Evolutionary conservation across 83 land plant species (phyloP), one percentile per base, ranked within the genome.

Genomic region (Picea abies): DNA sequence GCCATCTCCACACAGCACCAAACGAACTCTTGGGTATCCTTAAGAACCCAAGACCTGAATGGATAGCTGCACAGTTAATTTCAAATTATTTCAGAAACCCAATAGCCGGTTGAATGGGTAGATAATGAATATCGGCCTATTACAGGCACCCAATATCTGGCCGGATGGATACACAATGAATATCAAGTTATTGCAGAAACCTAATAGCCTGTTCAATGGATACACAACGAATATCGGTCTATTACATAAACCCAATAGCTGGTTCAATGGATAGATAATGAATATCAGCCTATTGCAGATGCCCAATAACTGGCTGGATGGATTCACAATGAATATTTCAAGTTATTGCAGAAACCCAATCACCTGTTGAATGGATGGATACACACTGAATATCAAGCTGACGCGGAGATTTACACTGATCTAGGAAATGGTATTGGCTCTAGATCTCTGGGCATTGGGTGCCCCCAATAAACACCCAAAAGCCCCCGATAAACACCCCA

Each of bases 1-100:
- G 90, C 88, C 90, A 89, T 89, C 52, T 83, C 44, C 35, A 69
- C 44, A 26, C 81, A 60, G 44, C 81, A 69, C 63, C 68, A 85
- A 80, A 81, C 79, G 66, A 77, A 71, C 79, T 72, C 56, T 72
- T 72, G 58, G 56, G 76, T 72, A 4, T 72, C 12, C 11, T 49
- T 56, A 44, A 72, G 25, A 20, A 44, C 76, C 76, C 56, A 72
- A 44, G 56, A 72, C 56, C 56, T 41, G 22, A 23, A 72, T 70
- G 22, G 25, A 72, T 70, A 70, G n/a, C 56, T 20, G 44, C 56
- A n/a, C 56, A 47, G 4, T n/a, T 11, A 72, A 49, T 49, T 49
- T 41, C 58, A 39, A 20, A 8, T 72, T 41, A 39, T 72, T 20
- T 17, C 25, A 72, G 35, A 41, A 47, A 72, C 76, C 56, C 76